phyloP scores from a whole-genome alignment of 2,329 filamentous ascomycete genomes.

The Periconia sp. region DNA sequence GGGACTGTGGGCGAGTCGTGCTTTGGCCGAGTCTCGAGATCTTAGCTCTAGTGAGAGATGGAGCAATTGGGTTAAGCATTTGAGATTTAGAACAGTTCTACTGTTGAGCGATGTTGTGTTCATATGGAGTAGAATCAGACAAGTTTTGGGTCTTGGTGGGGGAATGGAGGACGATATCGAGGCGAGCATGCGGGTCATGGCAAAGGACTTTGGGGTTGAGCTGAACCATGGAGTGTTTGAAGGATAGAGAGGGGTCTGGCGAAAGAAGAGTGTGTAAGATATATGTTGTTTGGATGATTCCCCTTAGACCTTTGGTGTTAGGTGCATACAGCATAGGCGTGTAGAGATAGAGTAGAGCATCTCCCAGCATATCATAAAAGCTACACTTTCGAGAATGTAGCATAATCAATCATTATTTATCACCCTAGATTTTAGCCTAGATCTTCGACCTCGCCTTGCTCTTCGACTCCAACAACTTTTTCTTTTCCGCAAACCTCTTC shows the following conservation, averaged over 20 bases:
- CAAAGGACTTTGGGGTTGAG: conserved; percentile 90
- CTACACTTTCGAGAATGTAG: too few relatives aligned
- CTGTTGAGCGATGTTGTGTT: conserved; percentile 80
- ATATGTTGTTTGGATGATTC: conserved; percentile 6
- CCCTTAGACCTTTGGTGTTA: too few relatives aligned
- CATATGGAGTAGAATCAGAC: conserved; percentile 78
- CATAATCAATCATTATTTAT: too few relatives aligned
- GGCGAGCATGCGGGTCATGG: conserved; percentile 82
- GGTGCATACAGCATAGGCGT: too few relatives aligned
- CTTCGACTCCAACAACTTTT: conserved; percentile 40
- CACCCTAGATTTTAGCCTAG: too few relatives aligned
- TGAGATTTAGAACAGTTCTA: conserved; percentile 82
- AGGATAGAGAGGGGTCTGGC: conserved; percentile 58
- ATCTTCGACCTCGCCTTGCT: conserved; percentile 39
- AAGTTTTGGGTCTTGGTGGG: conserved; percentile 75
- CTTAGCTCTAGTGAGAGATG: conserved; percentile 68
- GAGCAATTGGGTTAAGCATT: conserved; percentile 74
- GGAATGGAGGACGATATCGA: conserved; percentile 97
- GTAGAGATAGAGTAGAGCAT: too few relatives aligned
- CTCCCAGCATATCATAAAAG: too few relatives aligned
- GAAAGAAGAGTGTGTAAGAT: not conserved
- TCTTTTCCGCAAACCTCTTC: conserved; percentile 53
- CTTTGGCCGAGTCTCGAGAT: conserved; percentile 76
- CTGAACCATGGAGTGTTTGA: conserved; percentile 89
- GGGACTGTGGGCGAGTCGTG: conserved; percentile 84